Evolutionary conservation across 495 filamentous ascomycete genomes (phyloP).

Genomic region (Penicillium antarcticum): DNA sequence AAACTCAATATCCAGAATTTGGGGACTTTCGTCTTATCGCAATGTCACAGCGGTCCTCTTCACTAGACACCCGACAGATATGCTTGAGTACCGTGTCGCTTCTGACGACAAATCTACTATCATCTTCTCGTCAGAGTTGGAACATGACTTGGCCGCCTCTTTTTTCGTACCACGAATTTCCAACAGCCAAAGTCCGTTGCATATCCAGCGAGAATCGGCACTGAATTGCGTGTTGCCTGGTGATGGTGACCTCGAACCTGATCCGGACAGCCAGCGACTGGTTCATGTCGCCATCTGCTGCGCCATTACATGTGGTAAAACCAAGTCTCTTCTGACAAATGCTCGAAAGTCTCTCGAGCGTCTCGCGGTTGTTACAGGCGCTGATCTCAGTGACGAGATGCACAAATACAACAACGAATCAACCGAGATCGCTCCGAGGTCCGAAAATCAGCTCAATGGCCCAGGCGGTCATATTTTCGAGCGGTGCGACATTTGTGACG

Average conservation of each 20-base stretch:
- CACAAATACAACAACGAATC: conserved; percentile 18
- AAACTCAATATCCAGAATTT: conserved; percentile 39
- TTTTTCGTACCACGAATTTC: conserved; percentile 9
- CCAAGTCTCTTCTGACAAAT: conserved; percentile 19
- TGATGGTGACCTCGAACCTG: conserved; percentile 3
- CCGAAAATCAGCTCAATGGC: conserved; percentile 18
- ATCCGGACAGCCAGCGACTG: conserved; percentile 25
- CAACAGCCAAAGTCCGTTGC: neutral
- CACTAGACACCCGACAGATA: conserved; percentile 49
- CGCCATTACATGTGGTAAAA: conserved; percentile 29
- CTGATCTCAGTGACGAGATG: conserved; percentile 34
- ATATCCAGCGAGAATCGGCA: conserved; percentile 22
- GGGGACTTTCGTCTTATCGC: conserved; percentile 47
- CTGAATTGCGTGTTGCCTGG: conserved; percentile 30
- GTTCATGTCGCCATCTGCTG: conserved; percentile 40
- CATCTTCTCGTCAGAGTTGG: conserved; percentile 24
- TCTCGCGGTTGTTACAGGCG: conserved; percentile 22
- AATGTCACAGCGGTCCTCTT: conserved; percentile 39
- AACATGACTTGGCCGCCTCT: neutral
- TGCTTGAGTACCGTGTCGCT: conserved; percentile 47
- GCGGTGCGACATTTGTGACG: conserved; percentile 46
- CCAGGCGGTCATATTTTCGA: conserved; percentile 35
- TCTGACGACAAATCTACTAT: conserved; percentile 37
- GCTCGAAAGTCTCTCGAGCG: conserved; percentile 28
- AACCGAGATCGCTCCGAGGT: conserved; percentile 20